Evolutionary conservation across 371 early-diverging fungal species (phyloP).

Genomic region (Lichtheimia ornata): DNA sequence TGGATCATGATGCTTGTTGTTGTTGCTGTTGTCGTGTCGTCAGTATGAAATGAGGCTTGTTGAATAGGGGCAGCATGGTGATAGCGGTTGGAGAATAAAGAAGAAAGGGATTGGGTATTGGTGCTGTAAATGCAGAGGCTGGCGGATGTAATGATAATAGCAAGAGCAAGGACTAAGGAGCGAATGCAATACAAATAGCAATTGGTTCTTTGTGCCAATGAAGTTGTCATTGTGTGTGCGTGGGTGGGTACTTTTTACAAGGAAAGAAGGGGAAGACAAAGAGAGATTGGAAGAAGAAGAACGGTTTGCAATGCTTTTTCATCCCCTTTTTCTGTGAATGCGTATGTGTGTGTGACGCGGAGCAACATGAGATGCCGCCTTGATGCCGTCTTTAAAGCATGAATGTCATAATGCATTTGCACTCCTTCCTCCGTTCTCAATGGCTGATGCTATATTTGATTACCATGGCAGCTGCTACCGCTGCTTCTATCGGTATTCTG

Average conservation of each 20-base stretch:
- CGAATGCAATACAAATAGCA: constrained; percentile 18
- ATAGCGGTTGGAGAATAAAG: constrained; percentile 9
- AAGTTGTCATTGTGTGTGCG: too few relatives aligned
- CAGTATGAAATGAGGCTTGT: background rate
- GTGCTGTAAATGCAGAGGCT: constrained; percentile 30
- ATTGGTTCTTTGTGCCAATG: too few relatives aligned
- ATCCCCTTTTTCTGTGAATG: too few relatives aligned
- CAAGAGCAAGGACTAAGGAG: constrained; percentile 22
- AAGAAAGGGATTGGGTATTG: constrained; percentile 17
- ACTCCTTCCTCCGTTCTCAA: background rate
- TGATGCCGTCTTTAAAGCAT: too few relatives aligned
- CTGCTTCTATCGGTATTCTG: too few relatives aligned
- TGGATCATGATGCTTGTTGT: constrained; percentile 14
- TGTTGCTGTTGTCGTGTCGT: background rate
- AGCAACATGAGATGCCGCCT: too few relatives aligned
- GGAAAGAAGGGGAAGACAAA: too few relatives aligned
- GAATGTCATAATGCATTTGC: background rate
- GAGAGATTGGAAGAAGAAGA: too few relatives aligned
- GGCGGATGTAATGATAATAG: constrained; percentile 24
- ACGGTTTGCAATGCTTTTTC: too few relatives aligned
- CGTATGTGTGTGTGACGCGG: too few relatives aligned
- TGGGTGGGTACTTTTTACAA: too few relatives aligned
- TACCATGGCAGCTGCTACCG: background rate
- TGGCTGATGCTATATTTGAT: background rate
- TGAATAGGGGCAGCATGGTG: background rate